Evolutionary conservation across 805 yeast species (phyloP).

Genomic region (Candida boidinii): DNA sequence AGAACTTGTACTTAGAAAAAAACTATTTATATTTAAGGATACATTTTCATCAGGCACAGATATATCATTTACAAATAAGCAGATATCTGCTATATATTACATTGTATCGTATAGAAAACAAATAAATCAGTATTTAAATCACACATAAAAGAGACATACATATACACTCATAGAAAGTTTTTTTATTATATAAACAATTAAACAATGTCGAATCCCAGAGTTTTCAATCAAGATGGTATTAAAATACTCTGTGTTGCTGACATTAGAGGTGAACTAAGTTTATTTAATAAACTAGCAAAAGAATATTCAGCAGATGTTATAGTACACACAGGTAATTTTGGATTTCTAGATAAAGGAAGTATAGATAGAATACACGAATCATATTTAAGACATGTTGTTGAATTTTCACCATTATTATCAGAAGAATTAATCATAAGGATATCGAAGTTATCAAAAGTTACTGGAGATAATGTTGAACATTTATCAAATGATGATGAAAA

Average conservation of each 20-base stretch:
- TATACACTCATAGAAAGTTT: too few species aligned
- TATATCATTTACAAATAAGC: too few species aligned
- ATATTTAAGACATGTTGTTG: conserved; percentile 56
- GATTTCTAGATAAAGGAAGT: conserved; percentile 58
- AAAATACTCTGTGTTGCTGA: conserved; percentile 46
- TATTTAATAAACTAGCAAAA: conserved; percentile 40
- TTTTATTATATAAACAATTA: too few species aligned
- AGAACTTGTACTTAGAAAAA: too few species aligned
- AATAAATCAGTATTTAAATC: too few species aligned
- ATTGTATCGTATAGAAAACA: too few species aligned
- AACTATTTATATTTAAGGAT: too few species aligned
- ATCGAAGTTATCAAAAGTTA: conserved; percentile 40
- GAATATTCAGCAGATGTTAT: conserved; percentile 40
- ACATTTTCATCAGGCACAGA: too few species aligned
- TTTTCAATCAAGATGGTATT: conserved; percentile 21
- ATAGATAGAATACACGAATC: conserved; percentile 45
- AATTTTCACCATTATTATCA: conserved; percentile 52
- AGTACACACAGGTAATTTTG: conserved; percentile 73
- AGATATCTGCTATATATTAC: too few species aligned
- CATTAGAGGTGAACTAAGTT: conserved; percentile 43
- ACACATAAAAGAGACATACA: too few species aligned
- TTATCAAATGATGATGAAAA: conserved; percentile 27
- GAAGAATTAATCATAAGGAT: conserved; percentile 39
- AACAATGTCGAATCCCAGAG: conserved; percentile 5
- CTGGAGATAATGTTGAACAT: conserved; percentile 32